Evolutionary conservation across 73 alveolate genomes (phyloP).

Genomic region (Stentor roeselii): DNA sequence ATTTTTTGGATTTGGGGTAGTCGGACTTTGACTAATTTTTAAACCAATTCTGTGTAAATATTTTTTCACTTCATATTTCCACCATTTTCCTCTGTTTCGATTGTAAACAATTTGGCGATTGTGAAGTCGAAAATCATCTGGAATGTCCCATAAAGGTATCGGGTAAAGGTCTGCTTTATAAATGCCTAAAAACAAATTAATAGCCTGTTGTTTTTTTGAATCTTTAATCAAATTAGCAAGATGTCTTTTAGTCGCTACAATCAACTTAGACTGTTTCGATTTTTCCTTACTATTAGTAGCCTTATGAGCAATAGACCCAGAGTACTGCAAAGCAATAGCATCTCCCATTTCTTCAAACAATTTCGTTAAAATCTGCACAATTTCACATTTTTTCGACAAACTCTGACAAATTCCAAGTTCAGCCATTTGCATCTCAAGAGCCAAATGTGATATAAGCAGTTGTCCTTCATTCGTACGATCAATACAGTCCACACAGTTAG

Average conservation of each 20-base stretch:
- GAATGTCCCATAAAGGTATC: constrained; percentile 46
- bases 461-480: constrained; percentile 95
- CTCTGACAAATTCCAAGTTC: constrained; percentile 35
- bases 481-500: constrained; percentile 95
- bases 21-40: background rate
- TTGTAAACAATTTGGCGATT: background rate
- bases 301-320: constrained; percentile 86
- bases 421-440: constrained; percentile 55
- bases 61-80: constrained; percentile 37
- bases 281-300: constrained; percentile 46
- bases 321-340: constrained; percentile 68
- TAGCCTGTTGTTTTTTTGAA: constrained; percentile 58
- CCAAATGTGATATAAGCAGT: constrained; percentile 63
- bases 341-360: constrained; percentile 81
- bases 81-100: constrained; percentile 43
- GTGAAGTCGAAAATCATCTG: constrained; percentile 32
- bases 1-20: background rate
- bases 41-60: background rate
- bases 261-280: constrained; percentile 64
- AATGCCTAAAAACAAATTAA: constrained; percentile 79
- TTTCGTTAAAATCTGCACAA: constrained; percentile 31
- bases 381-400: constrained; percentile 29
- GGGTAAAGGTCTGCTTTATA: constrained; percentile 38
- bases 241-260: constrained; percentile 79
- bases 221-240: constrained; percentile 72